These are phyloP conservation scores for Barbatosphaeria neglecta DNA, from an alignment of 495 filamentous ascomycete species.

Conservation along the genomic window DNA sequence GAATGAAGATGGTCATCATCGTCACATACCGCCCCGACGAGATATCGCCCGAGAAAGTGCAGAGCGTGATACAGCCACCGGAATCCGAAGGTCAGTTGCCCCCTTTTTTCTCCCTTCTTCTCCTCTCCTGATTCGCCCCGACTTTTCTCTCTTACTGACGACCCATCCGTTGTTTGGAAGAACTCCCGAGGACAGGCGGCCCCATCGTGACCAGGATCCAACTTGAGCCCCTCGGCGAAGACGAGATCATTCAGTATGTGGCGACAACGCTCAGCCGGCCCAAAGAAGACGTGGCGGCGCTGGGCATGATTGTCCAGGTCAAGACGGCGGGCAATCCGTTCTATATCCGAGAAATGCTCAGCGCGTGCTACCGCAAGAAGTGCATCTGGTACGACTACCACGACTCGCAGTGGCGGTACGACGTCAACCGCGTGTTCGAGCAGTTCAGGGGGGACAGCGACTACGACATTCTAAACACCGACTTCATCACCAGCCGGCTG, in stretches of 20 bases:
- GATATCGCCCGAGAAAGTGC: conserved; percentile 30
- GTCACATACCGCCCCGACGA: conserved; percentile 52
- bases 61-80: conserved; percentile 31
- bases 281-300: conserved; percentile 46
- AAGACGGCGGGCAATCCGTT: conserved; percentile 77
- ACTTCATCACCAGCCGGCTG: conserved; percentile 66
- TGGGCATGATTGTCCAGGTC: conserved; percentile 66
- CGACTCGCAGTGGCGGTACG: conserved; percentile 66
- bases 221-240: conserved; percentile 56
- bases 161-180: conserved; percentile 9
- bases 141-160: too few relatives aligned
- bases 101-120: neutral
- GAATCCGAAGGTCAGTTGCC: conserved; percentile 29
- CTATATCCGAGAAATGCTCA: conserved; percentile 84
- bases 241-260: conserved; percentile 66
- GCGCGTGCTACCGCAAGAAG: conserved; percentile 69
- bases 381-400: conserved; percentile 86
- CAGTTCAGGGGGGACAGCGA: conserved; percentile 67
- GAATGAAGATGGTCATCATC: conserved; percentile 68
- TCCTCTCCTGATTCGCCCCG: too few relatives aligned
- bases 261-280: conserved; percentile 56
- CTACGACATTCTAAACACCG: conserved; percentile 65
- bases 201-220: conserved; percentile 52
- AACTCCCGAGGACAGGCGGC: conserved; percentile 26
- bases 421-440: conserved; percentile 69